Base-by-base conservation (phyloP, 192 early-diverging fungal genomes). In the Backusella mclennaniae region DNA sequence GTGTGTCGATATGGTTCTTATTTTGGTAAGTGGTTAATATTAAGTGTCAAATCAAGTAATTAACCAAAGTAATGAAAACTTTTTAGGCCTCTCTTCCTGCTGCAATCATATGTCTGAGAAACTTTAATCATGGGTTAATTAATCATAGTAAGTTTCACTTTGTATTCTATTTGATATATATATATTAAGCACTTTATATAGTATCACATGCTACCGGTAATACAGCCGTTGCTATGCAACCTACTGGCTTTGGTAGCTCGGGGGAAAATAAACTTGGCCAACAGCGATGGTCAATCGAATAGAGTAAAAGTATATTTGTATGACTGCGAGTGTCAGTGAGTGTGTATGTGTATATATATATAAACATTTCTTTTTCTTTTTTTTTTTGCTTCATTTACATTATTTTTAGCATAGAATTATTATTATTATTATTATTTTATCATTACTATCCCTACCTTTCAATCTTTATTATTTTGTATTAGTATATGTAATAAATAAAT, bases 81-180 rank as follows among this genome's bases (percentile, higher is more conserved):
- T 49, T 53, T 31, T 44, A 83, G 82, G 73, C 73, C 23, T 92
- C 90, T 4, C 59, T 92, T 31, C 77, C 82, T 33, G 81, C 83
- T 36, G 85, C 92, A 8, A 79, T 86, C 56, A 70, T 86, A 19
- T 94, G 92, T 78, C 83, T 87, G 75, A 77, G 81, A 38, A 93
- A 93, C 77, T 94, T 94, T 78, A 88, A 90, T 69, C 81, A 88
- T 36, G 93, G 93, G 2, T 77, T 94, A 66, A 90, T 89, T 75
- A 88, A 87, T 72, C 91, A 93, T 53, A 85, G 88, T 89, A 84
- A 84, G 87, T 83, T 31, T 46, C 33, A 36, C 31, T 73, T 21
- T 52, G 67, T 9, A 66, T 44, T 23, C 3, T 11, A 23, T 39
- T 39, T 39, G 11, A 31, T 11, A n/a, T 77, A 12, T 35, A n/a